Evolutionary conservation across 148 eudicot genomes (phyloP).

Genomic region (Silene latifolia): DNA sequence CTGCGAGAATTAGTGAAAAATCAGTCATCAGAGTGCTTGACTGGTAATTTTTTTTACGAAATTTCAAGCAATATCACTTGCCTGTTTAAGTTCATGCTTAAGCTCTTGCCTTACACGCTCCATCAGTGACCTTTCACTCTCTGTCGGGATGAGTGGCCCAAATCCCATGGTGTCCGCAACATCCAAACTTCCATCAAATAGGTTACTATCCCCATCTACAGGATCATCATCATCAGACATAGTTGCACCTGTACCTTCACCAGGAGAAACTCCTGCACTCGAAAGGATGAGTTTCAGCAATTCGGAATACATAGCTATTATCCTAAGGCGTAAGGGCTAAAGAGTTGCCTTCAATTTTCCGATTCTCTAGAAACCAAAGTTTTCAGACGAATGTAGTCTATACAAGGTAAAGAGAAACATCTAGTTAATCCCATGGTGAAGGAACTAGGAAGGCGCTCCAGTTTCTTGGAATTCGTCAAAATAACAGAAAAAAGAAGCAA

Average conservation of each 20-base stretch:
- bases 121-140: constrained; percentile 83
- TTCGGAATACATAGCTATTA: not conserved
- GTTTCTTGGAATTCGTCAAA: too few species aligned
- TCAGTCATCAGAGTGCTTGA: constrained; percentile 12
- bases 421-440: too few species aligned
- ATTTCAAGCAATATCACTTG: constrained; percentile 16
- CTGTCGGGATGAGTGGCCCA: constrained; percentile 80
- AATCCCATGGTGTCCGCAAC: constrained; percentile 75
- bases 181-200: constrained; percentile 72
- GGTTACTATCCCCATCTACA: constrained; percentile 57
- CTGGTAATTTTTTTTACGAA: not conserved
- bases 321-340: not conserved
- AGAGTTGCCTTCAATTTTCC: not conserved
- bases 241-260: constrained; percentile 91
- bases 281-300: not conserved
- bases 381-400: not conserved
- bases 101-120: constrained; percentile 94
- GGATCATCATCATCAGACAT: constrained; percentile 95
- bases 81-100: constrained; percentile 74
- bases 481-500: too few species aligned
- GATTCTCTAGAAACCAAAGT: not conserved
- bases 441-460: too few species aligned
- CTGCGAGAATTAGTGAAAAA: not conserved
- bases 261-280: constrained; percentile 70
- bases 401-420: too few species aligned